These are phyloP conservation scores for Phytophthora sp. DNA, from an alignment of 352 stramenopile species.

Conservation along the genomic window DNA sequence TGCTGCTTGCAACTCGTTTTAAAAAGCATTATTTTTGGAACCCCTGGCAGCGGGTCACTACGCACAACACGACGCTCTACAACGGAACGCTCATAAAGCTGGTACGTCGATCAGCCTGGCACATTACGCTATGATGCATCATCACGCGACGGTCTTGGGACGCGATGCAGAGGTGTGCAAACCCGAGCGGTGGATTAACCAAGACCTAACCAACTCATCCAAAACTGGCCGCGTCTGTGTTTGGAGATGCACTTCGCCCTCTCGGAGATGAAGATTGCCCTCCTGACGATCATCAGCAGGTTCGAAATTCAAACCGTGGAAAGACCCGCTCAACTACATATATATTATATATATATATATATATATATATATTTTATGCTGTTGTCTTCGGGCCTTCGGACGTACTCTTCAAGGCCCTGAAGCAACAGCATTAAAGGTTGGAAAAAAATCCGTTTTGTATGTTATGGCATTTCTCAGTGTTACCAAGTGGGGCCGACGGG, in stretches of 20 bases:
- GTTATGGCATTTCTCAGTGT: too few species aligned
- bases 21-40: too few species aligned
- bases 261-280: conserved; percentile 43
- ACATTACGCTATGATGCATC: conserved; percentile 64
- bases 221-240: conserved; percentile 46
- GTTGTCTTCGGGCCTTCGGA: too few species aligned
- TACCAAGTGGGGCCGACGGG: too few species aligned
- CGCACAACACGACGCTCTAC: conserved; percentile 61
- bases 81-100: conserved; percentile 69
- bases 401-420: too few species aligned
- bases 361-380: too few species aligned
- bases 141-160: conserved; percentile 46
- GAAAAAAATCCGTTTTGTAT: too few species aligned
- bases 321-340: conserved; percentile 41
- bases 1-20: too few species aligned
- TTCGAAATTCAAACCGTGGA: conserved; percentile 49
- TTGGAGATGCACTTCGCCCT: conserved; percentile 44
- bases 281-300: conserved; percentile 56
- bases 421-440: too few species aligned
- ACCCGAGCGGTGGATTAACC: conserved; percentile 70
- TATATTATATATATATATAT: too few species aligned
- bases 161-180: conserved; percentile 60
- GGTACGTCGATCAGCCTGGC: conserved; percentile 62
- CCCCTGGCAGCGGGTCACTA: conserved; percentile 47
- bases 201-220: conserved; percentile 26